These are phyloP conservation scores for Zychaea mexicana DNA, from an alignment of 371 early-diverging fungal species.

Conservation along the genomic window DNA sequence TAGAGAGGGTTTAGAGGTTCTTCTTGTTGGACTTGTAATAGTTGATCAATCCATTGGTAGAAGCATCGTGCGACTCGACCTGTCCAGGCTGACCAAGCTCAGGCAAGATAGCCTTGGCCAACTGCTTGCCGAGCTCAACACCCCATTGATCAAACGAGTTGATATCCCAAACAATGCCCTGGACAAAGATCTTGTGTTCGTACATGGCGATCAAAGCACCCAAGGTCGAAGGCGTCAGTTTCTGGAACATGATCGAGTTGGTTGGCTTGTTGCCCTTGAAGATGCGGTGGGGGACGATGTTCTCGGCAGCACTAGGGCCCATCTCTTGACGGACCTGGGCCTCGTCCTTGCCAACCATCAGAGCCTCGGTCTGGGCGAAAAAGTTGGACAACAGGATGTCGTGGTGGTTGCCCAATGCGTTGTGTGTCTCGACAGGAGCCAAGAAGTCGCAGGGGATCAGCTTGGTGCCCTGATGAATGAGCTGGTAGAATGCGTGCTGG, in stretches of 20 bases:
- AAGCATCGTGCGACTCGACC: conserved; percentile 83
- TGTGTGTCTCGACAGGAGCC: conserved; percentile 89
- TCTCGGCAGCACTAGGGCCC: conserved; percentile 60
- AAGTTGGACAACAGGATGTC: conserved; percentile 97
- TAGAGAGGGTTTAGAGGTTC: conserved; percentile 11
- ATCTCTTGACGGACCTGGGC: conserved; percentile 79
- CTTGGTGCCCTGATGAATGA: conserved; percentile 99
- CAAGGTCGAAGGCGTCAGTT: conserved; percentile 91
- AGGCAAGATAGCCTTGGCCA: conserved; percentile 95
- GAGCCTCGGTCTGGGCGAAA: conserved; percentile 98
- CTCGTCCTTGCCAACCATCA: conserved; percentile 92
- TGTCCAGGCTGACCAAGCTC: conserved; percentile 65
- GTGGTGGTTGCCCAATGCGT: conserved; percentile 90
- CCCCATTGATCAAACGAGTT: conserved; percentile 99
- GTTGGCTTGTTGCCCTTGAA: conserved; percentile 98
- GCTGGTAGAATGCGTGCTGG: conserved; percentile 99
- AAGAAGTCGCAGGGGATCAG: conserved; percentile 96
- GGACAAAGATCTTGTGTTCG: conserved; percentile 99
- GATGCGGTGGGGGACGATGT: conserved; percentile 87
- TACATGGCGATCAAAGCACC: conserved; percentile 97
- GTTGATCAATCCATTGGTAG: conserved; percentile 95
- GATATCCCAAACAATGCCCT: conserved; percentile 97
- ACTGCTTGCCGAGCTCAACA: conserved; percentile 98
- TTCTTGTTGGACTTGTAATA: conserved; percentile 70
- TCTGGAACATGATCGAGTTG: conserved; percentile 93